Evolutionary conservation across 352 stramenopile genomes (phyloP), one percentile per base, ranked within the genome.

Genomic region (Phytopythium mirpurense): DNA sequence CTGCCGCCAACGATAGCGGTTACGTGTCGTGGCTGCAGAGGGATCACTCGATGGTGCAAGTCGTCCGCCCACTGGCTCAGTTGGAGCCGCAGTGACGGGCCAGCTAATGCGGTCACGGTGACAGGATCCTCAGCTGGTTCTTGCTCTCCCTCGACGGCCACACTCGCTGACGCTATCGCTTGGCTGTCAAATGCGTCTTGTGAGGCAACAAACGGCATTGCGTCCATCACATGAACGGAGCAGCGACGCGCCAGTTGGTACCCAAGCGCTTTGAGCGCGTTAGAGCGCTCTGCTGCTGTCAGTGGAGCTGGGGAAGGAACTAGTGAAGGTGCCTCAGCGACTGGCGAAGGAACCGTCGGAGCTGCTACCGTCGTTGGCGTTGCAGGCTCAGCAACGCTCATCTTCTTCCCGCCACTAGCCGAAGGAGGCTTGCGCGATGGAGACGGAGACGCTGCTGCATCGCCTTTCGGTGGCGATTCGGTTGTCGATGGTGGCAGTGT

Each of bases 1-100:
- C 66, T 73, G 5, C 82, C 82, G 15, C 82, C 82, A 26, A 93
- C 49, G 5, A 90, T 53, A 19, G 73, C 79, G 32, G 60, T 73
- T 11, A 72, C 62, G 1, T 29, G 21, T 24, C 23, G 43, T 8
- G 37, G 21, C 9, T 48, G 15, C 6, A 6, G 11, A 12, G 14
- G 38, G 36, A 35, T n/a, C n/a, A n/a, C 9, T n/a, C 2, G 23
- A 16, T 46, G 59, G 45, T 83, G 74, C 7, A 83, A 59, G 11
- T 63, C 41, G 2, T 54, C 24, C 3, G 60, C 47, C 78, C 78
- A 88, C 1, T 51, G 41, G 0, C 46, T 18, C 2, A 79, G 21
- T 43, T 67, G 59, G 9, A 59, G 15, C 11, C 42, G 48, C 32
- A 81, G 40, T 4, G 40, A 54, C 18, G 62, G 68, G 5, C 70